A percentile compares a stretch with the other conserved stretches of the same genome.
These are phyloP conservation scores for Lactarius psammicola DNA, from an alignment of 768 basidiomycete genomes.

Conservation along the genomic window DNA sequence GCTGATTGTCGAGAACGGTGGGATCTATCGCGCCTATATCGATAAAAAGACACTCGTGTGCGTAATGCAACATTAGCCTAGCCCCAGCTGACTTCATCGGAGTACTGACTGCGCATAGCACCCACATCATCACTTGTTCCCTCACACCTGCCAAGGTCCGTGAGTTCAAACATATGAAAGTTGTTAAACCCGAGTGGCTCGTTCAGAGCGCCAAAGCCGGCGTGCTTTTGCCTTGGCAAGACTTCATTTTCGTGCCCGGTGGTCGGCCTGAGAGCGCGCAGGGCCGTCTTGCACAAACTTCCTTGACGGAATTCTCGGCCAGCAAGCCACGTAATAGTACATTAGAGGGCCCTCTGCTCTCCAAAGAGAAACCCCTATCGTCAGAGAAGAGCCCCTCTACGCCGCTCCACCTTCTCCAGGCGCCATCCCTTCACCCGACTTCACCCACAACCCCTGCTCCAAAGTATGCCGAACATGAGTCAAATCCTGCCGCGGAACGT, in stretches of 20 bases:
- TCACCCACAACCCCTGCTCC: conserved; percentile 51
- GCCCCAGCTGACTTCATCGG: background rate
- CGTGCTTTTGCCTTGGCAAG: conserved; percentile 73
- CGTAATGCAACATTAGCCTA: conserved; percentile 35
- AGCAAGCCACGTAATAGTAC: conserved; percentile 15
- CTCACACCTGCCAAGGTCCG: conserved; percentile 87
- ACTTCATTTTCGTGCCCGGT: conserved; percentile 59
- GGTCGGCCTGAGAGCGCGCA: conserved; percentile 51
- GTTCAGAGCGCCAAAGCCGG: conserved; percentile 70
- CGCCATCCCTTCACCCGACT: conserved; percentile 44
- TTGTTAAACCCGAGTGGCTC: conserved; percentile 88
- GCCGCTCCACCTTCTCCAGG: conserved; percentile 29
- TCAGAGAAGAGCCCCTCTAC: conserved; percentile 1
- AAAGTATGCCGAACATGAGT: conserved; percentile 62
- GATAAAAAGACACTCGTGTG: conserved; percentile 75
- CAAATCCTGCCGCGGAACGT: conserved; percentile 72
- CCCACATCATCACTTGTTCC: conserved; percentile 89
- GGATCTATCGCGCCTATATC: conserved; percentile 79
- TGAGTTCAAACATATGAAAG: conserved; percentile 89
- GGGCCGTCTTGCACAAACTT: conserved; percentile 44
- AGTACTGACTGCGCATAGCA: conserved; percentile 44
- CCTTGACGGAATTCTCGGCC: conserved; percentile 33
- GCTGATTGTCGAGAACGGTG: conserved; percentile 81
- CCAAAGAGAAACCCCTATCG: background rate
- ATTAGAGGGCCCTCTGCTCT: background rate